Conservation (phyloP, 192 early-diverging fungal species). For the Dimargaris verticillata region DNA sequence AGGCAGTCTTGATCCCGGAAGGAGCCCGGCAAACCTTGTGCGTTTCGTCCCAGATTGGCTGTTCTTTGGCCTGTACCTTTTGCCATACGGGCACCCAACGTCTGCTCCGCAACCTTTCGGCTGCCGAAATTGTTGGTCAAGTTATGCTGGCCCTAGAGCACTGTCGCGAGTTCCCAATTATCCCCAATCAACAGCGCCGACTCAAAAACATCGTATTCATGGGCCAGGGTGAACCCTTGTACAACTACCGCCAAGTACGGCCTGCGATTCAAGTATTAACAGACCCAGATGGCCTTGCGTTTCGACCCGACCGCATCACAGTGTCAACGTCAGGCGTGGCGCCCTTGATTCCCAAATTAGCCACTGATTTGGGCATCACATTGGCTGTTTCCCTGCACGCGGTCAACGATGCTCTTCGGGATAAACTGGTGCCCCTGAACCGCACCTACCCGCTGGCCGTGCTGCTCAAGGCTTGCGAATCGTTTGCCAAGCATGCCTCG, state of each 20-base stretch:
- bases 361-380: constrained; percentile 44
- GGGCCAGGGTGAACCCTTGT: constrained; percentile 83
- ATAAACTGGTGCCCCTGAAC: constrained; percentile 71
- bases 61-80: constrained; percentile 69
- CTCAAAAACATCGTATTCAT: constrained; percentile 81
- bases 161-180: constrained; percentile 40
- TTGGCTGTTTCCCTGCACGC: constrained; percentile 80
- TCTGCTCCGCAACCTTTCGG: constrained; percentile 53
- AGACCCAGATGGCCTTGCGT: constrained; percentile 32
- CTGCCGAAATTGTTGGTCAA: constrained; percentile 50
- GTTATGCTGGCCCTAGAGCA: constrained; percentile 45
- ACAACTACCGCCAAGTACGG: constrained; percentile 59
- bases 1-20: constrained; percentile 65
- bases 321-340: constrained; percentile 73
- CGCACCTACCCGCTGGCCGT: constrained; percentile 57
- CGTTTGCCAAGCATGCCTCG: constrained; percentile 37
- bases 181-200: constrained; percentile 19
- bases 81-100: constrained; percentile 87
- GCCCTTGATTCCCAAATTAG: constrained; percentile 61
- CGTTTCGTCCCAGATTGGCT: constrained; percentile 71
- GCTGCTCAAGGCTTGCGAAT: constrained; percentile 50
- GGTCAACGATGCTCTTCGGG: constrained; percentile 52
- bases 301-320: constrained; percentile 63
- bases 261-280: constrained; percentile 40
- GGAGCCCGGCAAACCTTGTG: constrained; percentile 52